phyloP scores from a whole-genome alignment of 371 early-diverging fungal genomes.

The Mucor sp. region DNA sequence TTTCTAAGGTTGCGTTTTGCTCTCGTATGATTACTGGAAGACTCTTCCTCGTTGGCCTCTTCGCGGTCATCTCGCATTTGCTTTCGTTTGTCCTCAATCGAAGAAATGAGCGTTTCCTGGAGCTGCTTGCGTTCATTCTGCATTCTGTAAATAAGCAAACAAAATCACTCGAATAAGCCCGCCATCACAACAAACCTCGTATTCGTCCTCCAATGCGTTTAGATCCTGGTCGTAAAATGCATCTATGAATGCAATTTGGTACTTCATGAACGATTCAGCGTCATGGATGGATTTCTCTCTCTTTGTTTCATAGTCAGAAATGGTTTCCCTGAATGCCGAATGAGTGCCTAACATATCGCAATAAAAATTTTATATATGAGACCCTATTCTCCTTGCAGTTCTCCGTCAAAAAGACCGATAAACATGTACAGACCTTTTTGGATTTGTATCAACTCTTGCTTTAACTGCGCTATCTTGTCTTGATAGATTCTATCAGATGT shows the following conservation, averaged over 20 bases:
- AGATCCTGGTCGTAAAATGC: conserved; percentile 33
- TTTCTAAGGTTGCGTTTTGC: conserved; percentile 21
- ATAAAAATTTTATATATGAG: not conserved
- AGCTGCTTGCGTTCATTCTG: conserved; percentile 12
- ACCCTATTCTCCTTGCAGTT: not conserved
- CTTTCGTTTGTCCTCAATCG: conserved; percentile 41
- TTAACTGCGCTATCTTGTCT: conserved; percentile 20
- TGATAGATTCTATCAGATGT: conserved; percentile 14
- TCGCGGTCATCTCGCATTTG: conserved; percentile 37
- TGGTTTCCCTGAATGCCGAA: conserved; percentile 40
- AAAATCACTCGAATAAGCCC: not conserved
- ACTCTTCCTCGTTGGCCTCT: conserved; percentile 16
- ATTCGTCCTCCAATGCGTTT: conserved; percentile 42
- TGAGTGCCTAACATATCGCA: conserved; percentile 32
- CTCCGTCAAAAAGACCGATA: not conserved
- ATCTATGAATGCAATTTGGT: conserved; percentile 37
- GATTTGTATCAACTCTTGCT: conserved; percentile 25
- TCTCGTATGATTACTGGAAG: not conserved
- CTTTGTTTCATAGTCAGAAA: conserved; percentile 43
- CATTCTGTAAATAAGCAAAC: not conserved
- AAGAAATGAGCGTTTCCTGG: conserved; percentile 24
- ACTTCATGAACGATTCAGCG: conserved; percentile 37
- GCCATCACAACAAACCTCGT: conserved; percentile 27
- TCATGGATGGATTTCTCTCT: conserved; percentile 37
- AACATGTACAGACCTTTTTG: conserved; percentile 17